Conservation (phyloP, 2,329 filamentous ascomycete species). For the Xylaria sp. region DNA sequence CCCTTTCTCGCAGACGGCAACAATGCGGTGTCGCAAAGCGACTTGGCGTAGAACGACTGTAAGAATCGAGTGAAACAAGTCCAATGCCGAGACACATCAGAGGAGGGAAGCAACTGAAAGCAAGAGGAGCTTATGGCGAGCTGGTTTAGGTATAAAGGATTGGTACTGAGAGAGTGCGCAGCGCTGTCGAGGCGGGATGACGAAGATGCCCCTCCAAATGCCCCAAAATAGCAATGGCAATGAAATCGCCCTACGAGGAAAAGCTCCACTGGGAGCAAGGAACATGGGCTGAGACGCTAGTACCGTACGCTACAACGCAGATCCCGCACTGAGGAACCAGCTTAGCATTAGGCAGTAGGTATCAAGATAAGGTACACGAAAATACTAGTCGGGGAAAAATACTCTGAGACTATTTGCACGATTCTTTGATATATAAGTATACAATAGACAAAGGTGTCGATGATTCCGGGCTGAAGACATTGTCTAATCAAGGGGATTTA, state of each 20-base stretch:
- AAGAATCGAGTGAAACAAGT: not conserved
- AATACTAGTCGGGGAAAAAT: too few relatives aligned
- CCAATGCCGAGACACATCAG: not conserved
- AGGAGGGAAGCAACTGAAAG: not conserved
- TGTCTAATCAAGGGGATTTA: too few relatives aligned
- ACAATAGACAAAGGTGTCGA: not conserved
- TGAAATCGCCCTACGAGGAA: not conserved
- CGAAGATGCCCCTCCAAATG: constrained; percentile 32
- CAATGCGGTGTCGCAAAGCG: not conserved
- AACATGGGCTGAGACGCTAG: not conserved
- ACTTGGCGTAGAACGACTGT: not conserved
- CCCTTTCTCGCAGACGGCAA: constrained; percentile 1
- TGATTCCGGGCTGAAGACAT: not conserved
- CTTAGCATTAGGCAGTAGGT: not conserved
- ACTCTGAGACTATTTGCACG: not conserved
- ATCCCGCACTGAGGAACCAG: not conserved
- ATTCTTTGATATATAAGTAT: not conserved
- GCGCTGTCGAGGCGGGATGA: constrained; percentile 29
- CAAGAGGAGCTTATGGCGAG: not conserved
- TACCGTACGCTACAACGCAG: not conserved
- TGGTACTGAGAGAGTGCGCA: constrained; percentile 1
- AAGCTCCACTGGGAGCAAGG: constrained; percentile 3
- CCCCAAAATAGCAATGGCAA: constrained; percentile 31
- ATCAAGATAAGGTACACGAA: not conserved
- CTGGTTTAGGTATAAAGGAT: not conserved